phyloP scores from a whole-genome alignment of 2,329 filamentous ascomycete genomes.

The Sporothrix inflata region DNA sequence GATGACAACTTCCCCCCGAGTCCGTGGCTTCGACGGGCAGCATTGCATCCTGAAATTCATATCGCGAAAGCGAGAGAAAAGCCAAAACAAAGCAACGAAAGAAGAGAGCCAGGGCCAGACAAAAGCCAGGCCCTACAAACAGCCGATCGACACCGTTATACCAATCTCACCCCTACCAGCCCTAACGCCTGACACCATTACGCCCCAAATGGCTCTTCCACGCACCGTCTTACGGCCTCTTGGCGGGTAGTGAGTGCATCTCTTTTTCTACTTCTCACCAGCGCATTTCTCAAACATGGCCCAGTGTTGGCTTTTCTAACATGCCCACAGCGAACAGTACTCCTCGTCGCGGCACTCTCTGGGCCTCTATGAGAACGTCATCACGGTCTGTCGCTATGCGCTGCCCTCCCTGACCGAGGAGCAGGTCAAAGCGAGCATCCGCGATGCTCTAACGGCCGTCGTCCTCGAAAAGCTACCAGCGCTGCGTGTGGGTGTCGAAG shows the following conservation, averaged over 20 bases:
- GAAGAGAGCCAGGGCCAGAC: background rate
- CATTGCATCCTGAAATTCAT: background rate
- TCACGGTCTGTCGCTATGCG: slow-evolving; percentile 50
- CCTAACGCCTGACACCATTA: background rate
- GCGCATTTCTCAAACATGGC: background rate
- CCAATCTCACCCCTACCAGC: background rate
- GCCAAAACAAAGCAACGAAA: background rate
- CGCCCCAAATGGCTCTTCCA: background rate
- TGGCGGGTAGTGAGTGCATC: slow-evolving; percentile 27
- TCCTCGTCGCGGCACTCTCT: slow-evolving; percentile 52
- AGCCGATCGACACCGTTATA: background rate
- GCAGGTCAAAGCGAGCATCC: slow-evolving; percentile 38
- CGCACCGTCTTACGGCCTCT: slow-evolving; percentile 27
- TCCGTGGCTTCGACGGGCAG: background rate
- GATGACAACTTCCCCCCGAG: background rate
- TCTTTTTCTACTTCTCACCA: background rate
- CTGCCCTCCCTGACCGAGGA: background rate
- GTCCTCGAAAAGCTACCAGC: slow-evolving; percentile 51
- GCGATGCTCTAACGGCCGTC: slow-evolving; percentile 46
- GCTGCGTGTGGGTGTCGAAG: slow-evolving; percentile 53
- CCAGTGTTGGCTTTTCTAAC: background rate
- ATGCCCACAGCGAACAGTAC: slow-evolving; percentile 46
- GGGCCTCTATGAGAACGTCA: slow-evolving; percentile 53
- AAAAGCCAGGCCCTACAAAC: background rate
- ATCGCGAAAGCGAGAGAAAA: background rate